Conservation (phyloP, 345 rosid species). For the Sonneratia alba region DNA sequence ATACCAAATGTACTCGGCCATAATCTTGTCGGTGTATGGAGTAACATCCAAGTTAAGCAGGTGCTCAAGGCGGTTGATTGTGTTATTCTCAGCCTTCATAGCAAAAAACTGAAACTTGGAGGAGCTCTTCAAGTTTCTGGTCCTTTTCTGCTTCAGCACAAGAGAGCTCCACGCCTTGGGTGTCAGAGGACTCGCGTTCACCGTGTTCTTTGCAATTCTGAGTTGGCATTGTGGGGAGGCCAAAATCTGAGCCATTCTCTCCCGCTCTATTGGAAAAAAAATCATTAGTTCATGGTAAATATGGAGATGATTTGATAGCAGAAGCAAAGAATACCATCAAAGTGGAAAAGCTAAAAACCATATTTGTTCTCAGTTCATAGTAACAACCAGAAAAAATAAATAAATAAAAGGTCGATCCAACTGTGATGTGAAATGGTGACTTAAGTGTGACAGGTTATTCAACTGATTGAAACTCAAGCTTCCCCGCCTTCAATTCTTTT, state of each 20-base stretch:
- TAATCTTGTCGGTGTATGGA: slow-evolving; percentile 75
- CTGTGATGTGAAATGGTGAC: not conserved
- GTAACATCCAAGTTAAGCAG: slow-evolving; percentile 74
- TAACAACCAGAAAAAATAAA: not conserved
- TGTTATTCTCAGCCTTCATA: slow-evolving; percentile 53
- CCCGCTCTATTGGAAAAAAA: slow-evolving; percentile 22
- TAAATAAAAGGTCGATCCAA: not conserved
- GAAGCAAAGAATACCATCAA: not conserved
- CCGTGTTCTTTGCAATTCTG: slow-evolving; percentile 49
- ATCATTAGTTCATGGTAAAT: not conserved
- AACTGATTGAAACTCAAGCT: not conserved
- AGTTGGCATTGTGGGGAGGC: slow-evolving; percentile 78
- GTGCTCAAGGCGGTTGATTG: slow-evolving; percentile 61
- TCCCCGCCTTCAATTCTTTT: no score
- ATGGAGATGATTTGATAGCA: not conserved
- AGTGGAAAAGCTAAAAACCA: not conserved
- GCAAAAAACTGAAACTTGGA: slow-evolving; percentile 54
- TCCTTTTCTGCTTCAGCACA: slow-evolving; percentile 61
- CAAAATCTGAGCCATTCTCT: slow-evolving; percentile 77
- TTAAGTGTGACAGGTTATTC: not conserved
- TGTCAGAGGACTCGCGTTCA: slow-evolving; percentile 28
- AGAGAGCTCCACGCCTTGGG: slow-evolving; percentile 60
- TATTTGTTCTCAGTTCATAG: not conserved
- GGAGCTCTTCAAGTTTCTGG: slow-evolving; percentile 28
- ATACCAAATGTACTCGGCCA: slow-evolving; percentile 97